phyloP scores from a whole-genome alignment of 2,329 filamentous ascomycete genomes.

The Tolypocladium paradoxum region DNA sequence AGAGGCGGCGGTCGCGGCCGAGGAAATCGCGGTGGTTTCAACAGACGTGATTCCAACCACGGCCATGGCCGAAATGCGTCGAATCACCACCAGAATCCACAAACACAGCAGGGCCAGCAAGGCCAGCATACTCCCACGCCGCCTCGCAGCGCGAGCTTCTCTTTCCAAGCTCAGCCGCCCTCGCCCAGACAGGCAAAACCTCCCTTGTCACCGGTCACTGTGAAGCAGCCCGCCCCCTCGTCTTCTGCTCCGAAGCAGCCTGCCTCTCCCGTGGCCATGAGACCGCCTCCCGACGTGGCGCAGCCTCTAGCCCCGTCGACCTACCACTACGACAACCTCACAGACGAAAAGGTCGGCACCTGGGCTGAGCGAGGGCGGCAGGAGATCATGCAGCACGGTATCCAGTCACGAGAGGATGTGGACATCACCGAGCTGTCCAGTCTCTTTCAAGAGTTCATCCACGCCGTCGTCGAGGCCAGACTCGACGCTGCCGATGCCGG shows the following conservation, averaged over 20 bases:
- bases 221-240: conserved; percentile 9
- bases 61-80: conserved; percentile 15
- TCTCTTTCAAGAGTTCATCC: conserved; percentile 77
- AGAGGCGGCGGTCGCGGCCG: conserved; percentile 37
- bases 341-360: conserved; percentile 51
- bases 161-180: conserved; percentile 6
- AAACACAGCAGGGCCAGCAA: conserved; percentile 8
- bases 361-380: conserved; percentile 62
- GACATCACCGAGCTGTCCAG: conserved; percentile 58
- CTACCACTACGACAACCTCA: conserved; percentile 69
- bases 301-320: conserved; percentile 26
- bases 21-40: conserved; percentile 27
- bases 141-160: conserved; percentile 3
- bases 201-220: conserved; percentile 8
- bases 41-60: conserved; percentile 43
- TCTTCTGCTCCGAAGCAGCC: conserved; percentile 6
- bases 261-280: conserved; percentile 7
- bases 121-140: conserved; percentile 6
- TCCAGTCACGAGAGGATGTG: conserved; percentile 53
- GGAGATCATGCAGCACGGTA: conserved; percentile 54
- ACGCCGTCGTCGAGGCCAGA: conserved; percentile 59
- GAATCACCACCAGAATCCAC: conserved; percentile 9
- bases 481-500: conserved; percentile 62
- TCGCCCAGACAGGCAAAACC: conserved; percentile 10
- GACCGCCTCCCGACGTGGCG: conserved; percentile 9